Evolutionary conservation across 805 yeast genomes (phyloP).

Genomic region (Candida mattraensis): DNA sequence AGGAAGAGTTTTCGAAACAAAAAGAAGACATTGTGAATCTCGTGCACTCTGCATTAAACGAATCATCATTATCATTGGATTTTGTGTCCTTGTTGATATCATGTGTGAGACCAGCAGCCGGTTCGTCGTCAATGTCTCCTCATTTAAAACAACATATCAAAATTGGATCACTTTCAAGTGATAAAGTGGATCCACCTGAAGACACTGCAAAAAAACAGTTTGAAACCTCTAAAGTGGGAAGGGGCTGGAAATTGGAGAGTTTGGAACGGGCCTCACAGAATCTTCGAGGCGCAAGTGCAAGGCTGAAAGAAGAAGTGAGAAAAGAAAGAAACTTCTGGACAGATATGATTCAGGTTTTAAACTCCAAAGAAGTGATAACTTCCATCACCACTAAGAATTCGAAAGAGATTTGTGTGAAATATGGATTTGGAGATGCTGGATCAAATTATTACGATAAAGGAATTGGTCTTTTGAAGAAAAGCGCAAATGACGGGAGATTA

Average conservation of each 20-base stretch:
- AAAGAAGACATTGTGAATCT: constrained; percentile 53
- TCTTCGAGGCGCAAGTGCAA: constrained; percentile 49
- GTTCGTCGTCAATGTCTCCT: constrained; percentile 85
- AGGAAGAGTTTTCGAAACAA: constrained; percentile 46
- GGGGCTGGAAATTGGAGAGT: constrained; percentile 86
- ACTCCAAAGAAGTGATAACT: constrained; percentile 60
- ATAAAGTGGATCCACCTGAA: constrained; percentile 34
- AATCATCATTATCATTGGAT: constrained; percentile 84
- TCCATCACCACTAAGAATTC: constrained; percentile 60
- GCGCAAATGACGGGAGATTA: constrained; percentile 43
- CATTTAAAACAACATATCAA: constrained; percentile 73
- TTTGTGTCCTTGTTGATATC: constrained; percentile 82
- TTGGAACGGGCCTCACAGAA: constrained; percentile 53
- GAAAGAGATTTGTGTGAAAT: constrained; percentile 70
- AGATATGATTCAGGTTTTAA: constrained; percentile 42
- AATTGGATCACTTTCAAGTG: constrained; percentile 67
- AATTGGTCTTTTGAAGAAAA: constrained; percentile 64
- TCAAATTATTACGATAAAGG: constrained; percentile 75
- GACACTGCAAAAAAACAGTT: constrained; percentile 19
- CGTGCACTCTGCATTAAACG: constrained; percentile 74
- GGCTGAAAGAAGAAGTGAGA: constrained; percentile 52
- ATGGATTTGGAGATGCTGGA: constrained; percentile 91
- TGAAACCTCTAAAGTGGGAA: constrained; percentile 43
- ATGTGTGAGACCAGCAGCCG: constrained; percentile 80
- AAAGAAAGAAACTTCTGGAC: constrained; percentile 74